Conservation (phyloP, 257 asterid species). For the Penstemon davidsonii region DNA sequence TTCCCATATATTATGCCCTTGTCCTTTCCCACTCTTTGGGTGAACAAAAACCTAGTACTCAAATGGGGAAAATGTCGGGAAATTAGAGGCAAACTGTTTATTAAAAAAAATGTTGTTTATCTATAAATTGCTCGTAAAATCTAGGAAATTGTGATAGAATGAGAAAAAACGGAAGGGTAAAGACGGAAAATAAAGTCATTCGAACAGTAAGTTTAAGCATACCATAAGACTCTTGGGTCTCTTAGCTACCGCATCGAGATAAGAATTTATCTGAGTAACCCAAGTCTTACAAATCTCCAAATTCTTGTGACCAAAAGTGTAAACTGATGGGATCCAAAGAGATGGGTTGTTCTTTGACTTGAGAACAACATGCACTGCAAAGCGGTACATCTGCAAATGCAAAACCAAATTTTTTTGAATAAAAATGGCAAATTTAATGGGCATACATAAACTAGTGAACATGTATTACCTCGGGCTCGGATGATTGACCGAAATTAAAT, state of each 20-base stretch:
- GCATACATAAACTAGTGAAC: conserved; percentile 6
- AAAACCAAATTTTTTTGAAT: conserved; percentile 17
- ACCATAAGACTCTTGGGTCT: conserved; percentile 91
- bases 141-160: too few relatives aligned
- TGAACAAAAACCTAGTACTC: conserved; percentile 76
- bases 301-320: conserved; percentile 76
- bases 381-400: conserved; percentile 76
- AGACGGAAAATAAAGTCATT: too few relatives aligned
- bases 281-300: conserved; percentile 66
- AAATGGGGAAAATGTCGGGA: too few relatives aligned
- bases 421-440: conserved; percentile 22
- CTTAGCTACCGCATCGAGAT: conserved; percentile 45
- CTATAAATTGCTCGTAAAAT: too few relatives aligned
- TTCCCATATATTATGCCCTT: conserved; percentile 83
- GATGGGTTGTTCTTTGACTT: conserved; percentile 62
- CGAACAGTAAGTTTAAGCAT: conserved; percentile 29
- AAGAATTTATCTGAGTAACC: conserved; percentile 56
- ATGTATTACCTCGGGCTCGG: conserved; percentile 74
- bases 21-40: conserved; percentile 93
- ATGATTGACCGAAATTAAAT: conserved; percentile 46
- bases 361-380: conserved; percentile 62
- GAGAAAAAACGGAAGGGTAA: too few relatives aligned
- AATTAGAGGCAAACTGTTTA: too few relatives aligned
- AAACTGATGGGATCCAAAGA: conserved; percentile 54
- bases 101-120: too few relatives aligned